Evolutionary conservation across 108 stramenopile species (phyloP).

Genomic region (Cylindrotheca closterium): DNA sequence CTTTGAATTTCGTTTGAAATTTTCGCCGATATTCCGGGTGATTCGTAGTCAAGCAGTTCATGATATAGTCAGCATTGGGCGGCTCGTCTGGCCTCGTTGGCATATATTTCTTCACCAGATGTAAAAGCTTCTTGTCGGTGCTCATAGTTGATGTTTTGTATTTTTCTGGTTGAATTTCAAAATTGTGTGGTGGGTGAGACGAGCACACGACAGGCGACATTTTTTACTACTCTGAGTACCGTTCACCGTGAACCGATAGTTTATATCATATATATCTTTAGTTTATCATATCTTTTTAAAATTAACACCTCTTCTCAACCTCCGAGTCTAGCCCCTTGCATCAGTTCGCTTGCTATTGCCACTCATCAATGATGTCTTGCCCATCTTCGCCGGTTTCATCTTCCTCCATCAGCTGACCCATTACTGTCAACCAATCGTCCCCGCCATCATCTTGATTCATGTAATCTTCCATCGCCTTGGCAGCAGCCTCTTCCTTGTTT

Average conservation of each 20-base stretch:
- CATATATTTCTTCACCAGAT: slow-evolving; percentile 47
- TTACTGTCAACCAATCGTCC: slow-evolving; percentile 52
- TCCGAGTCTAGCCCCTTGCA: too few species aligned
- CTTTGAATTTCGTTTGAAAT: slow-evolving; percentile 38
- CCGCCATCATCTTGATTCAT: slow-evolving; percentile 72
- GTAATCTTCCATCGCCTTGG: slow-evolving; percentile 67
- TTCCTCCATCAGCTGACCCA: slow-evolving; percentile 58
- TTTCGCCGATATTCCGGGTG: slow-evolving; percentile 81
- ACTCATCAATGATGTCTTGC: neutral
- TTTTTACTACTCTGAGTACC: too few species aligned
- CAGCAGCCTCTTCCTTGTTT: slow-evolving; percentile 24
- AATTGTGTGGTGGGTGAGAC: too few species aligned
- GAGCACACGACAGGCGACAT: too few species aligned
- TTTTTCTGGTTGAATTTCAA: neutral
- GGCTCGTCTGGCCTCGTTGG: slow-evolving; percentile 1
- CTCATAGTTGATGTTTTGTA: neutral
- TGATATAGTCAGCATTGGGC: slow-evolving; percentile 34
- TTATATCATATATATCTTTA: too few species aligned
- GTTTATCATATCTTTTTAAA: too few species aligned
- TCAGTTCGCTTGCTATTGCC: too few species aligned
- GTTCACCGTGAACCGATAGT: too few species aligned
- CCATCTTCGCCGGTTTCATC: slow-evolving; percentile 24
- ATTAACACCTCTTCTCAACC: too few species aligned
- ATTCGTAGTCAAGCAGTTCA: slow-evolving; percentile 33
- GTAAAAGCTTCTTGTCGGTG: slow-evolving; percentile 46